These are phyloP conservation scores for Russula sp. DNA, from an alignment of 768 basidiomycete genomes.

Conservation along the genomic window DNA sequence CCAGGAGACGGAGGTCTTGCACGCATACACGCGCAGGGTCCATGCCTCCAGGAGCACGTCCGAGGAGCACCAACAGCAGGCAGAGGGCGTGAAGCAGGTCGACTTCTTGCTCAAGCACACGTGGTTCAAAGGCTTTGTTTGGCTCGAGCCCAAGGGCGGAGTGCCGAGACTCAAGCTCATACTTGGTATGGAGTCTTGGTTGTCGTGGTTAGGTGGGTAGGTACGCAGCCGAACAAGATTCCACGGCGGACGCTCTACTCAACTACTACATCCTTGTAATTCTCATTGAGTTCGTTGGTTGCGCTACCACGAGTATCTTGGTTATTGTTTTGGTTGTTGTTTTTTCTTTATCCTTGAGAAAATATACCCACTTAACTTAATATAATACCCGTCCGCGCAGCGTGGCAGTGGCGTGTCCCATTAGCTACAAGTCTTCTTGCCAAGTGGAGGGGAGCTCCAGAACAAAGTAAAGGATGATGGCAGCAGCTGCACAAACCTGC, in stretches of 20 bases:
- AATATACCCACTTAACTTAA: no score
- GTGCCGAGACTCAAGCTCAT: constrained; percentile 20
- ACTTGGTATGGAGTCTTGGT: constrained; percentile 9
- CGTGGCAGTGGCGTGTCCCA: no score
- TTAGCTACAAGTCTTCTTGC: neutral
- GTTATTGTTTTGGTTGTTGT: no score
- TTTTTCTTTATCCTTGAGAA: no score
- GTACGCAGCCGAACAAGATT: no score
- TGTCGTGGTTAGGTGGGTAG: no score
- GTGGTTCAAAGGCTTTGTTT: constrained; percentile 22
- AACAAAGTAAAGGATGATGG: neutral
- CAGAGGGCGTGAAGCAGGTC: constrained; percentile 24
- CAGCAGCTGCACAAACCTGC: neutral
- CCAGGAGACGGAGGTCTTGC: constrained; percentile 23
- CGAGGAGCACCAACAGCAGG: constrained; percentile 12
- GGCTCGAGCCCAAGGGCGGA: constrained; percentile 19
- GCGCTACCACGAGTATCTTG: no score
- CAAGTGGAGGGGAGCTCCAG: no score
- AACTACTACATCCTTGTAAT: no score
- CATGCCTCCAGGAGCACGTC: constrained; percentile 13
- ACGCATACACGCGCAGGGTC: constrained; percentile 24
- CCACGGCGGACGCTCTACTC: no score
- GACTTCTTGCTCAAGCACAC: constrained; percentile 20
- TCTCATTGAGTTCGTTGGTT: no score
- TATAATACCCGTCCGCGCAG: no score